Percentiles rank a stretch among this genome's conserved stretches.
Evolutionary conservation across 805 yeast species (phyloP).

Genomic region (Saccharomyces jurei): DNA sequence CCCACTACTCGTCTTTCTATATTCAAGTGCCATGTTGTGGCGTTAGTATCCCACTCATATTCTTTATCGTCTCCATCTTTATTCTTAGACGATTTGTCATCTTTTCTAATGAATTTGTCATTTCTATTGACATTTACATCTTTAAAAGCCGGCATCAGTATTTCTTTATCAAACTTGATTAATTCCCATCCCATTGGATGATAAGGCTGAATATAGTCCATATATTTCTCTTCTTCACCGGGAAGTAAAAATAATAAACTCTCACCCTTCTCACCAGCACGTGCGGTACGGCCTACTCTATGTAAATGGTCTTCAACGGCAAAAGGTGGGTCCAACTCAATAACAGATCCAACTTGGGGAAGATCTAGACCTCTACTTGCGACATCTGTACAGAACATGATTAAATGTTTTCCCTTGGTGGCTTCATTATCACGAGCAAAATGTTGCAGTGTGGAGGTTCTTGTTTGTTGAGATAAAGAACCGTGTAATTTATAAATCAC

Average conservation of each 20-base stretch:
- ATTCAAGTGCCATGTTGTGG: conserved; percentile 91
- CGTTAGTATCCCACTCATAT: conserved; percentile 78
- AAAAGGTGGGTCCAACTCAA: conserved; percentile 94
- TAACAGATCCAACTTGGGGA: conserved; percentile 74
- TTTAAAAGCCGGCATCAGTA: conserved; percentile 31
- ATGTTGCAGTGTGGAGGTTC: conserved; percentile 67
- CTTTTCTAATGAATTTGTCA: conserved; percentile 21
- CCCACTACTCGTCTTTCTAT: conserved; percentile 83
- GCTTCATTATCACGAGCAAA: conserved; percentile 40
- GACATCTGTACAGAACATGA: conserved; percentile 92
- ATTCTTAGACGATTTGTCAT: conserved; percentile 22
- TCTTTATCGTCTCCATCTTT: conserved; percentile 31
- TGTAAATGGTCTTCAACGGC: conserved; percentile 91
- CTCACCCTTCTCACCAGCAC: conserved; percentile 85
- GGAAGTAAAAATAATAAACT: conserved; percentile 78
- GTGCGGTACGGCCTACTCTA: conserved; percentile 94
- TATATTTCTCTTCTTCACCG: conserved; percentile 79
- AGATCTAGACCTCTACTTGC: conserved; percentile 95
- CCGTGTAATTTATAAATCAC: conserved; percentile 78
- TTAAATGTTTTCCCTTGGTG: conserved; percentile 44
- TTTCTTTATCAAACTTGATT: conserved; percentile 40
- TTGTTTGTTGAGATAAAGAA: conserved; percentile 71
- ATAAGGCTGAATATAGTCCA: conserved; percentile 48
- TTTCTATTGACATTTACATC: conserved; percentile 26
- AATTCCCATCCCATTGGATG: conserved; percentile 51